phyloP scores from a whole-genome alignment of 768 basidiomycete species.

The Trametes punicea region DNA sequence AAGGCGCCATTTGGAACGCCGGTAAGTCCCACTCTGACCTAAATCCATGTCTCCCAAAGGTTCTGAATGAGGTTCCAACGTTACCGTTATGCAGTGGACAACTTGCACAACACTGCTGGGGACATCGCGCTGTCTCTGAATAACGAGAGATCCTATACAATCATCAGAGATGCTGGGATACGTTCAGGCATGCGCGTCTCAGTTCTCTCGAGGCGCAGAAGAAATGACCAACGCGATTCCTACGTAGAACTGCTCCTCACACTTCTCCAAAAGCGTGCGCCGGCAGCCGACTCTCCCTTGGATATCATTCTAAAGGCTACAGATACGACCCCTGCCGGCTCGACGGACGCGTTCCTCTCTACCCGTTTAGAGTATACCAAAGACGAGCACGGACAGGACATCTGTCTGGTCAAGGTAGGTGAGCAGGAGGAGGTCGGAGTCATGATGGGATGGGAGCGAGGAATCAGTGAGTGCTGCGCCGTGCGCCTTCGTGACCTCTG shows the following conservation, averaged over 20 bases:
- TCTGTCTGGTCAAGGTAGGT: constrained; percentile 65
- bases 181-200: constrained; percentile 65
- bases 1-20: constrained; percentile 90
- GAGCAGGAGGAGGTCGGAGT: constrained; percentile 84
- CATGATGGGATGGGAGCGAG: constrained; percentile 98
- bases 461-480: constrained; percentile 54
- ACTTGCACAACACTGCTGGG: constrained; percentile 76
- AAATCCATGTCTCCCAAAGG: background rate
- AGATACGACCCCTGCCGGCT: constrained; percentile 58
- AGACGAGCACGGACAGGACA: constrained; percentile 75
- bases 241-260: constrained; percentile 66
- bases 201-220: background rate
- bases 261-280: constrained; percentile 48
- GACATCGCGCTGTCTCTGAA: constrained; percentile 90
- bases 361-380: constrained; percentile 64
- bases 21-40: constrained; percentile 38
- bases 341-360: constrained; percentile 65
- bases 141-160: constrained; percentile 64
- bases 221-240: background rate
- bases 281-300: constrained; percentile 26
- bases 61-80: background rate
- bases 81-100: constrained; percentile 58
- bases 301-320: constrained; percentile 43
- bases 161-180: constrained; percentile 90
- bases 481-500: background rate